Conservation (phyloP, 495 filamentous ascomycete species). For the Penicillium tannophilum region DNA sequence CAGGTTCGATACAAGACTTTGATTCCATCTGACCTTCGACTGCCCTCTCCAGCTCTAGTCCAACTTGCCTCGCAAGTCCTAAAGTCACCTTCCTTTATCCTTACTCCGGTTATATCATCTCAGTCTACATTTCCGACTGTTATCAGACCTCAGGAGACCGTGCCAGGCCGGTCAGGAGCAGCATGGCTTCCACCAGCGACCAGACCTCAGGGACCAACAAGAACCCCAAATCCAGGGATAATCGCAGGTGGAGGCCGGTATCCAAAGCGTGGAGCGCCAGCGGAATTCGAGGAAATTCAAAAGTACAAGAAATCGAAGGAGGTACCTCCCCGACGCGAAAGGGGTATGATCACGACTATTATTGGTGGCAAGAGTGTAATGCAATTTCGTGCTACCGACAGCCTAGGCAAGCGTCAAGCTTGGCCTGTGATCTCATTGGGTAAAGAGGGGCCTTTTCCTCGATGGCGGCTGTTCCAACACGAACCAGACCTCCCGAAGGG, state of each 20-base stretch:
- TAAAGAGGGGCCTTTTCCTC: conserved; percentile 17
- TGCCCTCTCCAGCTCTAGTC: background rate
- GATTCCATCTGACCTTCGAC: background rate
- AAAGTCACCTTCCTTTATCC: background rate
- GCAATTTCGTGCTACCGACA: background rate
- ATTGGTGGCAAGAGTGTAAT: background rate
- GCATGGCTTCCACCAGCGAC: background rate
- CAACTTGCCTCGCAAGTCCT: background rate
- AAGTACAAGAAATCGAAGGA: background rate
- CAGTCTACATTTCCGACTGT: background rate
- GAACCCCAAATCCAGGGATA: background rate
- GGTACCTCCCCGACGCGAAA: background rate
- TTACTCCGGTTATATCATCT: background rate
- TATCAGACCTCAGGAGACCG: background rate
- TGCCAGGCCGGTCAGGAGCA: background rate
- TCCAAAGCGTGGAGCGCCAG: background rate
- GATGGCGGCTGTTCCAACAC: conserved; percentile 19
- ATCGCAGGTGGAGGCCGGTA: background rate
- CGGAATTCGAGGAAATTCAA: background rate
- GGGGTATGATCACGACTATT: background rate
- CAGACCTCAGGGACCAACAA: background rate
- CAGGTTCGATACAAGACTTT: background rate
- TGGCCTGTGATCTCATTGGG: conserved; percentile 14
- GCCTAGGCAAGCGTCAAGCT: background rate
- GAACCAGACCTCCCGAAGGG: background rate